Evolutionary conservation across 192 early-diverging fungal species (phyloP).

Genomic region (Cladochytrium replicatum): DNA sequence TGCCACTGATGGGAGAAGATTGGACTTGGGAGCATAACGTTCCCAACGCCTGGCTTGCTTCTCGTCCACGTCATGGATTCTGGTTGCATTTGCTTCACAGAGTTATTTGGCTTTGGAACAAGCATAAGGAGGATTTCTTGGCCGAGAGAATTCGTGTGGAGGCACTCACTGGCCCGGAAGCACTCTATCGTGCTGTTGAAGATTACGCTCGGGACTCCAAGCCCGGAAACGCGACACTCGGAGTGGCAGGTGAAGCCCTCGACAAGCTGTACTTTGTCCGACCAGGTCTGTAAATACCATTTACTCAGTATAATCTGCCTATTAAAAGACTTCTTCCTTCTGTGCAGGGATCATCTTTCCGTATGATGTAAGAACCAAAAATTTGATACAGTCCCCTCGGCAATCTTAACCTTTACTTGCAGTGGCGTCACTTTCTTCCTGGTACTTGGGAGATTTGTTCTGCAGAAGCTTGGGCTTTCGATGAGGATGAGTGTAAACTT

Average conservation of each 20-base stretch:
- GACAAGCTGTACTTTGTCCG: no score
- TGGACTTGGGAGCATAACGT: conserved; percentile 17
- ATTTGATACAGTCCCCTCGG: no score
- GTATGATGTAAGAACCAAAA: no score
- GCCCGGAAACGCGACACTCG: not conserved
- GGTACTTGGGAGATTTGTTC: not conserved
- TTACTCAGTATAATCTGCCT: not conserved
- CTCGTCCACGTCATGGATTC: conserved; percentile 20
- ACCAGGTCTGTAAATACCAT: no score
- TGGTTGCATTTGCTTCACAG: conserved; percentile 15
- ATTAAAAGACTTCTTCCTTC: not conserved
- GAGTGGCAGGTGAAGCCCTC: no score
- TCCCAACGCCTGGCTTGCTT: conserved; percentile 33
- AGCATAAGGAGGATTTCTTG: conserved; percentile 4
- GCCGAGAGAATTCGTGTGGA: no score
- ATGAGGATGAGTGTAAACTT: conserved; percentile 6
- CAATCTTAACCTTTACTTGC: no score
- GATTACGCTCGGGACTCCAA: not conserved
- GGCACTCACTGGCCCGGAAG: conserved; percentile 19
- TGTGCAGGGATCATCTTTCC: no score
- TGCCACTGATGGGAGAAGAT: conserved; percentile 2
- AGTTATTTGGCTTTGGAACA: conserved; percentile 9
- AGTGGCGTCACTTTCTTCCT: not conserved
- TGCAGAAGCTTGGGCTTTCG: conserved; percentile 1
- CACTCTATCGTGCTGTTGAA: conserved; percentile 1